phyloP scores from a whole-genome alignment of 805 yeast species.

The Zygotorulaspora chibaensis region DNA sequence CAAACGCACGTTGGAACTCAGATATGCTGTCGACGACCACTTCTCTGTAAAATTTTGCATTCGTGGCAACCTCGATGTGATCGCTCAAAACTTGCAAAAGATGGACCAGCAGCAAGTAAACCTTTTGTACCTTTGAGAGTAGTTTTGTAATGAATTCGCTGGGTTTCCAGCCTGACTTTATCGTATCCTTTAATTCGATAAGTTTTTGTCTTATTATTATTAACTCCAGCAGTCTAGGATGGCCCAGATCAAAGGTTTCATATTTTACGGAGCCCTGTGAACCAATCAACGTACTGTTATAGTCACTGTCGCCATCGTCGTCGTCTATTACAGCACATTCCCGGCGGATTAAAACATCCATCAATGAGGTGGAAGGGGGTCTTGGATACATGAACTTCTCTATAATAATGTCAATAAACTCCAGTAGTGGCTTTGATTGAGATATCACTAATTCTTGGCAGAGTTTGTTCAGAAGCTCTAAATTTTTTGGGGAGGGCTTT shows the following conservation, averaged over 20 bases:
- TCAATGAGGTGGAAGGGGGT: constrained; percentile 3
- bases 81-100: constrained; percentile 20
- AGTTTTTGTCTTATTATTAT: constrained; percentile 21
- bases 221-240: constrained; percentile 24
- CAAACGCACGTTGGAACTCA: constrained; percentile 22
- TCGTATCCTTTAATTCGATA: constrained; percentile 5
- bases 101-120: constrained; percentile 15
- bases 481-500: constrained; percentile 11
- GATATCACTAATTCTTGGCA: constrained; percentile 20
- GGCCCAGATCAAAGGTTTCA: constrained; percentile 20
- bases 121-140: constrained; percentile 13
- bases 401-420: constrained; percentile 25
- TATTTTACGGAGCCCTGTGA: background rate
- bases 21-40: constrained; percentile 17
- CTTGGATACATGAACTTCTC: constrained; percentile 31
- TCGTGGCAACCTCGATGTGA: constrained; percentile 18
- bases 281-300: no score
- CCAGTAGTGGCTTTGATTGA: constrained; percentile 21
- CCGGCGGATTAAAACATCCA: background rate
- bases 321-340: background rate
- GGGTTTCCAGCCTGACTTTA: constrained; percentile 1
- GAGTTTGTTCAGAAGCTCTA: constrained; percentile 7
- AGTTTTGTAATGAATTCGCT: constrained; percentile 6
- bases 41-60: constrained; percentile 14
- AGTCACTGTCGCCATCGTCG: background rate